Base-by-base conservation (phyloP, 108 stramenopile genomes). In the Skeletonema costatum region DNA sequence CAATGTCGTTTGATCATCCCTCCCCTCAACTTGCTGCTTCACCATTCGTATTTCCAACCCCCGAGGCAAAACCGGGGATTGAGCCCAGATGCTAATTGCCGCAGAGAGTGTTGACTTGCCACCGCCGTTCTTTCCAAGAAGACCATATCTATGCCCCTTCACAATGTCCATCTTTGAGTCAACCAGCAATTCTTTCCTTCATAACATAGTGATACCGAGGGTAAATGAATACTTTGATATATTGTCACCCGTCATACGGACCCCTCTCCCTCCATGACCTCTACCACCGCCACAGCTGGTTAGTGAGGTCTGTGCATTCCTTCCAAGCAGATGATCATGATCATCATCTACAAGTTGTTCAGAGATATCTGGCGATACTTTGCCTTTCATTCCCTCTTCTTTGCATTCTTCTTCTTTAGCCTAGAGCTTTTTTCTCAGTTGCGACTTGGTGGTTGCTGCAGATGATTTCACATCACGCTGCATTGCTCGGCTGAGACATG, bases 81-180 rank as follows among this genome's bases (percentile, higher is more conserved):
- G 65, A 60, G n/a, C 14, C 87, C 76, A 31, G 86, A 67, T 63
- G 87, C 93, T 39, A 97, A 65, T n/a, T 89, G 79, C 58, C 82
- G 66, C 96, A 99, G n/a, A 97, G 13, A 99, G 85, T 13, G 99
- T 99, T 8, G 97, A 98, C 76, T 98, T 98, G 9, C 99, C 99
- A 1, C 92, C 96, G 60, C 97, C 97, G 80, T 99, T 99, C 68
- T 90, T 91, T n/a, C 98, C 98, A 58, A 99, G 89, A 31, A 99
- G 85, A 19, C 96, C 99, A 77, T 99, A 99, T 39, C 95, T 92
- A 68, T 94, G 96, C 32, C 98, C 98, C 16, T 98, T 85, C 8
- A 76, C 71, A 48, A 90, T 85, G 21, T 85, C 74, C 78, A 88
- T 85, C 19, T 68, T 75, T n/a, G 87, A 82, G 35, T 83, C 78